Conservation (phyloP, 169 alveolate genomes). For the Eimeria zaria region DNA sequence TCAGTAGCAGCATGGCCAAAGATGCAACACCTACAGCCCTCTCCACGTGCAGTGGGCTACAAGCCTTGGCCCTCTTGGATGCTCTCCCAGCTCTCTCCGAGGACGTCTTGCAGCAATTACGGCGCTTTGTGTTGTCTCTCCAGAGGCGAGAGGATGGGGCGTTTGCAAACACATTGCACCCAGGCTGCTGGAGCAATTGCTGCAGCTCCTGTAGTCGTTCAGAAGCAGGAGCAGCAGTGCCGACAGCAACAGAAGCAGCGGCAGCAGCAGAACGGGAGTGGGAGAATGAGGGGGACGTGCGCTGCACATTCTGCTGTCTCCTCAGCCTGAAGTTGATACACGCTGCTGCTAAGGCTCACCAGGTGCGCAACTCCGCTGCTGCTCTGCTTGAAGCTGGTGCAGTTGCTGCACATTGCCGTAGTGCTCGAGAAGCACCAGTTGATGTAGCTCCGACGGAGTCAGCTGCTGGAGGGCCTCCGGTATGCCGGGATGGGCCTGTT, state of each 20-base stretch:
- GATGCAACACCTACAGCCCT: slow-evolving; percentile 44
- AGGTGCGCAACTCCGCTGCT: neutral
- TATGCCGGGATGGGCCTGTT: neutral
- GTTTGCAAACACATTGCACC: slow-evolving; percentile 59
- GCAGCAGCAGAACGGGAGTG: neutral
- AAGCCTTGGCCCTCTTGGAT: slow-evolving; percentile 61
- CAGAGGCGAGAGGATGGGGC: slow-evolving; percentile 73
- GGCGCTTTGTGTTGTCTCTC: slow-evolving; percentile 59
- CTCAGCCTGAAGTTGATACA: slow-evolving; percentile 74
- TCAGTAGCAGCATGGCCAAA: slow-evolving; percentile 25
- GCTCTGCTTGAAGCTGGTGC: neutral
- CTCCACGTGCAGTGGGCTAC: slow-evolving; percentile 64
- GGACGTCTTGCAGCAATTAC: slow-evolving; percentile 39
- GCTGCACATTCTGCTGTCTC: slow-evolving; percentile 69
- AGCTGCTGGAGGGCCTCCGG: neutral
- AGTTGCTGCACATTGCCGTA: neutral
- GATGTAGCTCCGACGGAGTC: neutral
- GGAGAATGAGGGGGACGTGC: slow-evolving; percentile 72
- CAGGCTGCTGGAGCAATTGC: neutral
- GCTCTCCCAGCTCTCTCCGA: slow-evolving; percentile 29
- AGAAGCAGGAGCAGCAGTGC: slow-evolving; percentile 22
- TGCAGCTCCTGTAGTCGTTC: neutral
- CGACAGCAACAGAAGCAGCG: neutral
- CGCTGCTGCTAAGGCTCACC: slow-evolving; percentile 50
- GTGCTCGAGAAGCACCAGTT: neutral